A percentile compares a stretch with the other conserved stretches of the same genome.
Evolutionary conservation across 1,284 basidiomycete species (phyloP).

Genomic region (Cystobasidiaceae sp.): DNA sequence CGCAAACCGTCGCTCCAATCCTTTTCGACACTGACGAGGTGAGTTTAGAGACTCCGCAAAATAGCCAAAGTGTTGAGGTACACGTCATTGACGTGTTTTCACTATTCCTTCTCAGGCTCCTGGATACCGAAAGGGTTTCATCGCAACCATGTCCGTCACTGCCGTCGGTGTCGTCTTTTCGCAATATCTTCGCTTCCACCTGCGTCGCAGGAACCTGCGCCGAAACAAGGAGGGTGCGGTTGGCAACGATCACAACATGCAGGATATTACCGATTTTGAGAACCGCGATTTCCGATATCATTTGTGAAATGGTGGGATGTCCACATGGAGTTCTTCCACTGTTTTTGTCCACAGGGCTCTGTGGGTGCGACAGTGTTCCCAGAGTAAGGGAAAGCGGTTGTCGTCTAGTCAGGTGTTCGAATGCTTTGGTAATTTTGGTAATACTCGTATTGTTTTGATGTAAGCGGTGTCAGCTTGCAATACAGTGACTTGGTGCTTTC

Average conservation of each 20-base stretch:
- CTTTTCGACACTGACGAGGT: constrained; percentile 5
- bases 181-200: constrained; percentile 13
- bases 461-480: too few relatives aligned
- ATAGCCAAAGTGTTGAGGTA: neutral
- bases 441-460: too few relatives aligned
- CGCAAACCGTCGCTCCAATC: constrained; percentile 7
- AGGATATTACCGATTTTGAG: constrained; percentile 12
- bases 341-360: too few relatives aligned
- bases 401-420: too few relatives aligned
- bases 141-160: constrained; percentile 14
- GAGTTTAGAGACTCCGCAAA: too few relatives aligned
- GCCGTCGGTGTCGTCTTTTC: constrained; percentile 7
- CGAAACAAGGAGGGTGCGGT: neutral
- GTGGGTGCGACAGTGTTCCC: too few relatives aligned
- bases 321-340: too few relatives aligned
- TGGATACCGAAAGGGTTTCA: constrained; percentile 11
- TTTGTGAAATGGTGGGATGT: neutral
- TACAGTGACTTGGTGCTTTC: too few relatives aligned
- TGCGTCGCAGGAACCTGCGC: neutral
- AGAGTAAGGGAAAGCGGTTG: too few relatives aligned
- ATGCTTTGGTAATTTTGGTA: too few relatives aligned
- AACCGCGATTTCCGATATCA: neutral
- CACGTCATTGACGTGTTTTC: neutral
- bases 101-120: neutral
- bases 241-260: neutral